Conservation (phyloP, 768 basidiomycete genomes). For the Suillus alpinus region DNA sequence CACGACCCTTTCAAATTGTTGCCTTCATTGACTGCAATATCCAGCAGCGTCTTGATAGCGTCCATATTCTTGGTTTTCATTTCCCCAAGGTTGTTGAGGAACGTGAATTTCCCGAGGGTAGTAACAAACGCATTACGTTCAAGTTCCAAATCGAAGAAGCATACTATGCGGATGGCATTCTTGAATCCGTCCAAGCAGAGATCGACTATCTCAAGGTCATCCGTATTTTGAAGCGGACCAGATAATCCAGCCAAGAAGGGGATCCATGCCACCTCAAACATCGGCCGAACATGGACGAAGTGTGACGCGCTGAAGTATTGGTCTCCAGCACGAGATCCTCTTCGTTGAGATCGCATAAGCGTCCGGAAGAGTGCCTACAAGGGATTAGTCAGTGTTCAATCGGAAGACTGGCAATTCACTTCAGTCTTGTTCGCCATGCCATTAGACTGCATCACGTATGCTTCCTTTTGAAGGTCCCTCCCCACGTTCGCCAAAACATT, state of each 20-base stretch:
- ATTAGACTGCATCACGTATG: conserved; percentile 91
- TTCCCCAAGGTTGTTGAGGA: conserved; percentile 95
- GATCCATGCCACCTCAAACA: conserved; percentile 99
- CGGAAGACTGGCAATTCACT: conserved; percentile 40
- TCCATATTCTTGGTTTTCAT: conserved; percentile 99
- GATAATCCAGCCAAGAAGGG: conserved; percentile 95
- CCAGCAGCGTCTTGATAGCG: conserved; percentile 92
- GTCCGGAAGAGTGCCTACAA: conserved; percentile 84
- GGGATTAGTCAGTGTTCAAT: conserved; percentile 12
- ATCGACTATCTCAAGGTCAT: conserved; percentile 89
- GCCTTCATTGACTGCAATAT: conserved; percentile 95
- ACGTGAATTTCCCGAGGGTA: conserved; percentile 94
- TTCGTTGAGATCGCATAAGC: conserved; percentile 89
- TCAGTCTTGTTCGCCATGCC: conserved; percentile 98
- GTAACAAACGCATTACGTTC: conserved; percentile 99
- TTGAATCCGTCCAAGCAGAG: conserved; percentile 95
- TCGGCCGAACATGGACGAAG: conserved; percentile 93
- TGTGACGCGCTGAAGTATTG: conserved; percentile 97
- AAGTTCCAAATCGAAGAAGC: conserved; percentile 95
- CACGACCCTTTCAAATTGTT: conserved; percentile 94
- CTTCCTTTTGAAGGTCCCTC: conserved; percentile 91
- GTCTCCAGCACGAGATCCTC: conserved; percentile 70
- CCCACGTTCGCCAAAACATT: conserved; percentile 86
- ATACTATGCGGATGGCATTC: conserved; percentile 93
- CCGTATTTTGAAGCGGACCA: conserved; percentile 90